Conservation (phyloP, 441 rosid genomes). For the Pelargonium citronellum region DNA sequence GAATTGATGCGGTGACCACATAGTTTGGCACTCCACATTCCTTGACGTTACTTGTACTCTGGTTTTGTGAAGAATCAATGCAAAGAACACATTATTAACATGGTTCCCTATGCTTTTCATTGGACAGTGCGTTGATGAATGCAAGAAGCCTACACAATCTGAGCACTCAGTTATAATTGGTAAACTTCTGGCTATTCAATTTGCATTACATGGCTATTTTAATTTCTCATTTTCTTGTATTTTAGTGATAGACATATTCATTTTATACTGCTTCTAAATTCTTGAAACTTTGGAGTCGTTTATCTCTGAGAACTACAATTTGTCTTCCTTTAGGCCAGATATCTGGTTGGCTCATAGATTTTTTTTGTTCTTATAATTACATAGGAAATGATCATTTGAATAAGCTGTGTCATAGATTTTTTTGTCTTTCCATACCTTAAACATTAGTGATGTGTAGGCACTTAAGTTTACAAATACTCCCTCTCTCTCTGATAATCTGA, state of each 20-base stretch:
- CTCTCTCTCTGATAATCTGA: no score
- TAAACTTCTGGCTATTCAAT: constrained; percentile 15
- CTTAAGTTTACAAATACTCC: no score
- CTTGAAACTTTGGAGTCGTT: neutral
- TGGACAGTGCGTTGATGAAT: constrained; percentile 44
- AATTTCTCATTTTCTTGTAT: neutral
- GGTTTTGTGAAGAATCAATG: neutral
- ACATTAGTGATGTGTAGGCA: neutral
- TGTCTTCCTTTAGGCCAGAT: neutral
- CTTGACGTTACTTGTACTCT: neutral
- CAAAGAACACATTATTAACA: neutral
- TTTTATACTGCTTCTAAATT: neutral
- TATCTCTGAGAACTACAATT: neutral
- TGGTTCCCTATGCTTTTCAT: constrained; percentile 19
- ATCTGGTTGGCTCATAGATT: neutral
- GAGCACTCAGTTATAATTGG: constrained; percentile 25
- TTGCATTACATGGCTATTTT: neutral
- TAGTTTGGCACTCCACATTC: neutral
- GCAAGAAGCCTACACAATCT: constrained; percentile 26
- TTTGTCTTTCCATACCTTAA: neutral
- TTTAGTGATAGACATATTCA: neutral
- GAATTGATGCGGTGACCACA: no score
- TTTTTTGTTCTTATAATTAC: neutral
- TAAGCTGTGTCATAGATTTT: neutral
- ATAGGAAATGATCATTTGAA: neutral